Base-by-base conservation (phyloP, 2,329 filamentous ascomycete genomes). In the Diaporthe eres region DNA sequence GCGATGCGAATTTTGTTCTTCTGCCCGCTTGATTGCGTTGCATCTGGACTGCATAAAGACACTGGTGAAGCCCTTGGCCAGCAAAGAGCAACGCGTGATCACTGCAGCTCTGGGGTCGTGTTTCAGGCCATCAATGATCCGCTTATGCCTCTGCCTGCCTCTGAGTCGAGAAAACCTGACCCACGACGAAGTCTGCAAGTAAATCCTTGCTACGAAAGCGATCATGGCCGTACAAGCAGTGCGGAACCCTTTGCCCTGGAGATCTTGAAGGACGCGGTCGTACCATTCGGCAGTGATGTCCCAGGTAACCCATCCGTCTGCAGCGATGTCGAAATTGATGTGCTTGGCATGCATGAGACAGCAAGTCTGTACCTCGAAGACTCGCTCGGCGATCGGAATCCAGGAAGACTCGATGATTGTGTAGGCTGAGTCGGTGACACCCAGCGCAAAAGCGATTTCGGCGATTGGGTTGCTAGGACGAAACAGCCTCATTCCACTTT, bases 221-320 rank as follows among this genome's bases (percentile, higher is more conserved):
- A 71, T 25, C 49, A 71, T 2, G n/a, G 49, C 37, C 9, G 49
- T 58, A 15, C 51, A 71, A 8, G 28, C 58, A 1, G 67, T 58
- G 19, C 8, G 28, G 34, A 58, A 58, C 1, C 39, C 25, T 12
- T 47, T 57, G n/a, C 34, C 15, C 51, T 47, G 51, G 12, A 71
- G 49, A 5, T 57, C 37, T 12, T 57, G n/a, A 13, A 71, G 51
- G 67, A 71, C 49, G 22, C 49, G 34, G 3, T 15, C 67, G 28
- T 9, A 71, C 67, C 67, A 71, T 34, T 71, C 67, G 28, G 67
- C n/a, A 22, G 51, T 71, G 34, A 55, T 19, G 15, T 58, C 39
- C 51, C 7, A 10, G 6, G 67, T 71, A 6, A 58, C 8, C 37
- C n/a, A 71, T 2, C 51, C 67, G 15, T 71, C 37, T n/a, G 51